Evolutionary conservation across 805 yeast genomes (phyloP), one percentile per base, ranked within the genome.

Genomic region (Komagataella pseudopastoris): DNA sequence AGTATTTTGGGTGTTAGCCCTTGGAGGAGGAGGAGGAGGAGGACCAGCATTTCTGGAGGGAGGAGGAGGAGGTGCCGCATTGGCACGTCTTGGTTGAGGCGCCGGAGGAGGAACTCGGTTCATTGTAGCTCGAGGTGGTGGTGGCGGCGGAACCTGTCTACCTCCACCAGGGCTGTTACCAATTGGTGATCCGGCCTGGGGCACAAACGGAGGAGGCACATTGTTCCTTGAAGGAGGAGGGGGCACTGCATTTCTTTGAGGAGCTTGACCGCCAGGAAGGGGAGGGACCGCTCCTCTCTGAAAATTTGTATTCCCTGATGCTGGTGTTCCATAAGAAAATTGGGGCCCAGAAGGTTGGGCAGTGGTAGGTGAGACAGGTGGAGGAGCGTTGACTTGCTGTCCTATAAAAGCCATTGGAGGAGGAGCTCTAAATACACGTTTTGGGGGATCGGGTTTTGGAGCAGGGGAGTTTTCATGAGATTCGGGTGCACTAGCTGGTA

Each of bases 371-470:
- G 46, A 20, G 18, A n/a, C 20, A 44, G 46, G 46, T 2, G 46
- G 46, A 44, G 46, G 46, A 8, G 16, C 46, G 12, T 44, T 44
- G 55, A 44, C 60, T 55, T 6, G 58, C 47, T 20, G 39, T 30
- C 39, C 39, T 30, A 30, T 30, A 8, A 30, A 30, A 12, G 39
- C 39, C 39, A 30, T 58, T 45, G 63, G 55, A 20, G 72, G 73
- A 14, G 74, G 73, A 14, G 68, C 61, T 55, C 71, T 64, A 59
- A 70, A 70, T 45, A 54, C 52, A 7, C 64, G 59, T 50, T 59
- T 56, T 10, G 57, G 51, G n/a, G 50, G 54, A 49, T 23, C 47
- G 53, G 22, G 49, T 50, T 30, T 30, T 30, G 39, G n/a, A 30
- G 14, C 39, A 5, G 39, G 2, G 5, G n/a, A 10, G 14, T 30